Evolutionary conservation across 176 grass and related monocot species (phyloP), one percentile per base, ranked within the genome.

Genomic region (Oryza nivara): DNA sequence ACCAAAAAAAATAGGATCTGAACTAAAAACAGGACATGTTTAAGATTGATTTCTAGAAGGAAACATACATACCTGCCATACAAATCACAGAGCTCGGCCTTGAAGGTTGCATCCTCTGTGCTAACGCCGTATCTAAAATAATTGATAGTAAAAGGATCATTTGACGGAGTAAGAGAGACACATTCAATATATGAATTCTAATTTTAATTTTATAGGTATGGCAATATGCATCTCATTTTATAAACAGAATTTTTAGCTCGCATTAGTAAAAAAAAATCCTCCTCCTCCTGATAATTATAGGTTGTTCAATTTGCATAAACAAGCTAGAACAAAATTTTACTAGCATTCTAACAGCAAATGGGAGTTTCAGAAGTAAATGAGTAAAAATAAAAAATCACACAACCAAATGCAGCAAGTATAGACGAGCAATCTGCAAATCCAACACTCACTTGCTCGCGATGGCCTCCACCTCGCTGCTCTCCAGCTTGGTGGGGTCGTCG

Each of bases 31-130:
- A 49, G 17, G 56, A 49, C 56, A 17, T 65, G 44, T 47, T 46
- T 49, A 7, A 65, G 22, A 56, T 65, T 14, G 73, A 48, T 41
- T 83, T 65, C 26, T 49, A 66, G 14, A 49, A 83, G 36, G 36
- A 52, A 20, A 74, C 12, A 36, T 38, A 10, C 32, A 83, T 48
- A 98, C 93, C 91, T 90, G 70, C 38, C 80, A 77, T 95, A 95
- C 78, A 98, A 86, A 85, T 95, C 91, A 73, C 83, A 92, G 65
- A 98, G 88, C 93, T 98, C 96, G 38, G 76, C 83, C 89, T 91
- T 98, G 85, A 98, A 95, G 51, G 91, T 83, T 67, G 83, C 87
- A 80, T 95, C 93, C 74, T 98, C 83, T 83, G 92, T 93, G 25
- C 88, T 93, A 78, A 98, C 89, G 41, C 96, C 96, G 52, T 98